Evolutionary conservation across 1,139 yeast species (phyloP), one percentile per base, ranked within the genome.

Genomic region (Dujonia santamariae): DNA sequence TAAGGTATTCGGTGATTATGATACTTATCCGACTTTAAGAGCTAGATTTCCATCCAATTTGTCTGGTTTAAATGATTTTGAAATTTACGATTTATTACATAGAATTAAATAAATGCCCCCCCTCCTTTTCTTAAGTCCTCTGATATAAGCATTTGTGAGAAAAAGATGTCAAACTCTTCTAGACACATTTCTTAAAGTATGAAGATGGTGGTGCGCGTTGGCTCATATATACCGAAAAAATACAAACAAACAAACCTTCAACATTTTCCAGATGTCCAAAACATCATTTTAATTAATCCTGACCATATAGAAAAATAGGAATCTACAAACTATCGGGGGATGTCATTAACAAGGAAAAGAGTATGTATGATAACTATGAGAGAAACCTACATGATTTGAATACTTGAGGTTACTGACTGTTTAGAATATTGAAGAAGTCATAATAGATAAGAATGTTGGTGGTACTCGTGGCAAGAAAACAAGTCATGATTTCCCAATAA

Each of bases 321-420:
- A n/a, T n/a, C n/a, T n/a, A n/a, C n/a, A n/a, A n/a, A n/a, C 9
- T 19, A 19, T 22, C 12, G 12, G 12, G n/a, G 12, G 8, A 63
- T 66, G 72, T 63, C 72, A 13, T 51, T 66, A 35, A 51, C 57
- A 26, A 51, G 71, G 35, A 66, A 66, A 44, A 51, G 72, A 48
- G 72, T 66, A 63, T 20, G 72, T 63, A 33, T 20, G 9, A 20
- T 12, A 12, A 7, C 26, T n/a, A 23, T 15, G 9, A 7, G 26
- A 23, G 13, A 15, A 7, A n/a, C 13, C 26, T 23, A 6, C 26
- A n/a, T 23, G 11, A n/a, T 23, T 23, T 6, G 11, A 7, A 23
- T 7, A 19, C 22, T 7, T 11, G 14, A n/a, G 13, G 15, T 23
- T n/a, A 23, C 26, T 15, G 13, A 11, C 26, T 23, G n/a, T n/a